Evolutionary conservation across 2,329 filamentous ascomycete species (phyloP).

Genomic region (Truncatella angustata): DNA sequence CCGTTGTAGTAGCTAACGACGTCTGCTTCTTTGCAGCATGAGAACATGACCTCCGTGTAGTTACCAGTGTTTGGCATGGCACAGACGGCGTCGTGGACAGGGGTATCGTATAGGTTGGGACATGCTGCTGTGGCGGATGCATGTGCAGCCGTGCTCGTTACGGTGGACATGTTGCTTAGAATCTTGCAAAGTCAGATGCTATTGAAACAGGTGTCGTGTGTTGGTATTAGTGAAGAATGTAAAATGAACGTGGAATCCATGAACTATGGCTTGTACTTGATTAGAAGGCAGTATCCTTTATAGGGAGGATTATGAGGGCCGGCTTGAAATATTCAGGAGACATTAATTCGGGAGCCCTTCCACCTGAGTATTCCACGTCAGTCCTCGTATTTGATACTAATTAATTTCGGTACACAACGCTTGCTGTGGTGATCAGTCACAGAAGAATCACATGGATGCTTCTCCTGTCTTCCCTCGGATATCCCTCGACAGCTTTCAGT

Average conservation of each 20-base stretch:
- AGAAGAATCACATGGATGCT: not conserved
- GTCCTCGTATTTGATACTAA: not conserved
- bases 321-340: not conserved
- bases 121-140: slow-evolving; percentile 20
- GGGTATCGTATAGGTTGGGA: slow-evolving; percentile 39
- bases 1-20: slow-evolving; percentile 43
- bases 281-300: not conserved
- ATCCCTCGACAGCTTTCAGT: not conserved
- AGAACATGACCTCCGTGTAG: slow-evolving; percentile 39
- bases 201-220: too few species aligned
- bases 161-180: slow-evolving; percentile 27
- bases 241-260: not conserved
- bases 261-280: not conserved
- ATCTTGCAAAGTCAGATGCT: too few species aligned
- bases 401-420: not conserved
- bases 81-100: slow-evolving; percentile 42
- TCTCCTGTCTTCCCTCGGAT: not conserved
- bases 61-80: slow-evolving; percentile 38
- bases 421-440: not conserved
- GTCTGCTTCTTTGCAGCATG: slow-evolving; percentile 43
- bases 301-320: not conserved
- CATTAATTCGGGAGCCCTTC: not conserved
- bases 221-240: not conserved
- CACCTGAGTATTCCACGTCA: not conserved
- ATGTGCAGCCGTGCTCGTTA: slow-evolving; percentile 8